Percentiles rank a stretch among this genome's conserved stretches.
phyloP scores from a whole-genome alignment of 139 green algal species.

The Deuterostichococcus epilithicus region DNA sequence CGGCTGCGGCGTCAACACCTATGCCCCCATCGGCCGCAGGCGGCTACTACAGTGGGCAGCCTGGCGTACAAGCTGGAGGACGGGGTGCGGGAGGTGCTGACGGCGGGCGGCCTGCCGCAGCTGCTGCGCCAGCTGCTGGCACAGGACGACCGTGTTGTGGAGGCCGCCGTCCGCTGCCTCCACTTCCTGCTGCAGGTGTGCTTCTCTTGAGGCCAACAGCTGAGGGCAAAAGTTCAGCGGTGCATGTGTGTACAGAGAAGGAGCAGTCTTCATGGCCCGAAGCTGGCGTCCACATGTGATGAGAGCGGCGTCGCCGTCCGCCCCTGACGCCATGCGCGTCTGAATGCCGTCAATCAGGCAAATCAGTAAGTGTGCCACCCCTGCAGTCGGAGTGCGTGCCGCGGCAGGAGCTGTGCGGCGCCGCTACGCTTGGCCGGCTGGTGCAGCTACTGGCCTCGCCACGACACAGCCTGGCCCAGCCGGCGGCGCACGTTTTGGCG shows the following conservation, averaged over 20 bases:
- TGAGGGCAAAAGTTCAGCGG: neutral
- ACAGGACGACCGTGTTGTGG: conserved; percentile 43
- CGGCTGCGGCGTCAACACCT: too few relatives aligned
- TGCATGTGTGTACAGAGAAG: too few relatives aligned
- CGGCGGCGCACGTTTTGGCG: conserved; percentile 45
- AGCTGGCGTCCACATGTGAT: too few relatives aligned
- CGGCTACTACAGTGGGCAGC: conserved; percentile 35
- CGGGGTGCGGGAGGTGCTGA: conserved; percentile 44
- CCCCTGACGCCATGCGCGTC: too few relatives aligned
- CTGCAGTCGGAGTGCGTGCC: conserved; percentile 32
- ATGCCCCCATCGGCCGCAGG: neutral
- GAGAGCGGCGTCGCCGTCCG: too few relatives aligned
- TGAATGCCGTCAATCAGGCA: too few relatives aligned
- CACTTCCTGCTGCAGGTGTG: conserved; percentile 54
- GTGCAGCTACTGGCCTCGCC: conserved; percentile 30
- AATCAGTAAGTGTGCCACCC: too few relatives aligned
- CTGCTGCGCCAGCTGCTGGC: conserved; percentile 47
- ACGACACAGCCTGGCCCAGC: conserved; percentile 32
- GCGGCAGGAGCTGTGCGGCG: conserved; percentile 18
- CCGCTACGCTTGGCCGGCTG: conserved; percentile 35
- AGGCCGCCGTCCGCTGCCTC: conserved; percentile 55
- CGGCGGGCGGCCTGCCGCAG: conserved; percentile 51
- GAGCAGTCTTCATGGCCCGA: too few relatives aligned
- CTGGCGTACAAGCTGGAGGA: conserved; percentile 52
- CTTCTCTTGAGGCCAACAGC: too few relatives aligned